A percentile compares a stretch with the other conserved stretches of the same genome.
Conservation (phyloP, 1,139 yeast genomes). For the Protomyces arabidopsidicola region DNA sequence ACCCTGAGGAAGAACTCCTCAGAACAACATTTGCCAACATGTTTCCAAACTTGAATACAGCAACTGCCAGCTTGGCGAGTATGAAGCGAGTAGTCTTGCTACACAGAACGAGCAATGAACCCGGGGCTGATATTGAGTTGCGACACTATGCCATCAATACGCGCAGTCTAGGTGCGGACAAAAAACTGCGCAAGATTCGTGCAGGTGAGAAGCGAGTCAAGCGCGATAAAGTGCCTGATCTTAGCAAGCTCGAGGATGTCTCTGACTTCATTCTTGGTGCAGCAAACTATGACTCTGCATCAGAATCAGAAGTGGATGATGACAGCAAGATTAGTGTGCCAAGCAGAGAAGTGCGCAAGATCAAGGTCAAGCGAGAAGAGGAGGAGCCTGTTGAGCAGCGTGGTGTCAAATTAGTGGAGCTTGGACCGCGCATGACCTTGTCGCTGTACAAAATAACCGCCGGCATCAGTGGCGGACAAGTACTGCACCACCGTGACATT, state of each 20-base stretch:
- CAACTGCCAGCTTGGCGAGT: constrained; percentile 65
- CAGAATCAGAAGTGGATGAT: constrained; percentile 91
- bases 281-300: constrained; percentile 69
- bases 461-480: constrained; percentile 81
- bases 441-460: constrained; percentile 83
- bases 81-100: constrained; percentile 83
- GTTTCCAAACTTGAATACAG: constrained; percentile 87
- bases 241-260: constrained; percentile 64
- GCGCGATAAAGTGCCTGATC: constrained; percentile 64
- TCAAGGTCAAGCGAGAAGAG: constrained; percentile 6
- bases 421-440: constrained; percentile 86
- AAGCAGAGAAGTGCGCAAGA: constrained; percentile 34
- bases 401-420: constrained; percentile 86
- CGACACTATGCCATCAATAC: constrained; percentile 91
- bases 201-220: constrained; percentile 41
- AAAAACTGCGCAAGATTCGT: constrained; percentile 71
- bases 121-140: constrained; percentile 67
- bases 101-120: constrained; percentile 54
- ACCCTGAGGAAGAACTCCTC: constrained; percentile 58
- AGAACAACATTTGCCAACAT: constrained; percentile 91
- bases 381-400: constrained; percentile 53
- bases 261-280: constrained; percentile 82
- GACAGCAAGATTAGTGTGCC: constrained; percentile 78
- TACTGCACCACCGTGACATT: constrained; percentile 62
- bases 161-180: constrained; percentile 75